Evolutionary conservation across 1,284 basidiomycete species (phyloP), one percentile per base, ranked within the genome.

Genomic region (Tylopilus orsonianus): DNA sequence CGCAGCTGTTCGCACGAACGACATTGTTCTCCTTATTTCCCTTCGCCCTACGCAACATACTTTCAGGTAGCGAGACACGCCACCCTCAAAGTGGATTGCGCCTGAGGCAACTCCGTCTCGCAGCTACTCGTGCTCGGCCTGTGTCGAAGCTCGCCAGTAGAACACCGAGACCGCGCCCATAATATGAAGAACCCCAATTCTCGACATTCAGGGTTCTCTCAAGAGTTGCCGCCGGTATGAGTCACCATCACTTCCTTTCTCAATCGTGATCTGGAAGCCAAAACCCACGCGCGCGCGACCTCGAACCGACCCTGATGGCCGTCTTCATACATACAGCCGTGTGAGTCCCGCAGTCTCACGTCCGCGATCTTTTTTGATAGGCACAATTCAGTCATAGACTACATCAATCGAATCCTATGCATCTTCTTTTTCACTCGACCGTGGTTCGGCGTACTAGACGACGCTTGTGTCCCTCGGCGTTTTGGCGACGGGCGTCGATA

Each of bases 321-420:
- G 20, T 14, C 18, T 20, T 16, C 20, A 8, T 22, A 39, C 6
- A 9, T 16, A 12, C 23, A 34, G n/a, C 18, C 24, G 44, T 47
- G 46, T 47, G 46, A 44, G 46, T 34, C 39, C 39, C 8, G 26
- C 14, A 16, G 23, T 41, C 39, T 26, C 43, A 36, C 26, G 43
- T 27, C 29, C n/a, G 39, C 13, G 24, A 24, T 26, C 26, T 41
- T 41, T 26, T 14, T 37, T 45, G 35, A 45, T 30, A 20, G 26
- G 44, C 18, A 20, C 36, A 23, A 32, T 45, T 29, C 18, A 36
- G 16, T 34, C 14, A 8, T 13, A 12, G 24, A 43, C 24, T 38
- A 38, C 24, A 24, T 36, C 35, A n/a, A 23, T n/a, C 13, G 13
- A 27, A 27, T 27, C 26, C n/a, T n/a, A n/a, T n/a, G n/a, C 36